Conservation (phyloP, 1,284 basidiomycete genomes). For the Ganoderma resinaceum region DNA sequence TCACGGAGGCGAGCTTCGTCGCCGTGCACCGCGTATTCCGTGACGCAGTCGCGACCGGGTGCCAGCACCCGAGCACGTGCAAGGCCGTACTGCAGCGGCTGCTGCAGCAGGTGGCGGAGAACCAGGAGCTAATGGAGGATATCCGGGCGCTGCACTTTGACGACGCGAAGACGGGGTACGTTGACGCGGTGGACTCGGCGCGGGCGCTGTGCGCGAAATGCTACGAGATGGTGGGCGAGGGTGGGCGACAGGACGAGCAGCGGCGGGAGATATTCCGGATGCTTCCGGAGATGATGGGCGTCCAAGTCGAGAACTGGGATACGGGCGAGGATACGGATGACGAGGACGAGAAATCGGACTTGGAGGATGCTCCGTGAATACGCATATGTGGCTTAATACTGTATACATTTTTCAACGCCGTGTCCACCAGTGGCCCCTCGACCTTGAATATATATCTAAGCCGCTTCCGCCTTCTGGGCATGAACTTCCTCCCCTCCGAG, state of each 20-base stretch:
- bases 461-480: no score
- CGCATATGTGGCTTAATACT: not conserved
- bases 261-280: slow-evolving; percentile 14
- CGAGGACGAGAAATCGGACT: not conserved
- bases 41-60: slow-evolving; percentile 6
- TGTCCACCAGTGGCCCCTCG: not conserved
- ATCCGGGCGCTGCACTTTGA: slow-evolving; percentile 12
- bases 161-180: slow-evolving; percentile 15
- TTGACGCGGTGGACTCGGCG: slow-evolving; percentile 12
- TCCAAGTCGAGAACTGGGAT: slow-evolving; percentile 16
- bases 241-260: slow-evolving; percentile 12
- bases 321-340: not conserved
- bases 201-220: slow-evolving; percentile 19
- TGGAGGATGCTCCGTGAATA: not conserved
- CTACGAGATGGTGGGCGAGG: slow-evolving; percentile 12
- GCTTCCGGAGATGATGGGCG: slow-evolving; percentile 19
- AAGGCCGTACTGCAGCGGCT: slow-evolving; percentile 5
- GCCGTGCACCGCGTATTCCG: slow-evolving; percentile 13
- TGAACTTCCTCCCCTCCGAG: not conserved
- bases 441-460: not conserved
- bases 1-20: slow-evolving; percentile 13
- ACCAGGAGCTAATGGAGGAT: slow-evolving; percentile 14
- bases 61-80: slow-evolving; percentile 9
- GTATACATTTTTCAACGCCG: not conserved
- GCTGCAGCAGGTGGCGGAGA: slow-evolving; percentile 13